Percentiles rank a stretch among this genome's conserved stretches.
These are phyloP conservation scores for Phaffomyces thermotolerans DNA, from an alignment of 805 yeast species.

Conservation along the genomic window DNA sequence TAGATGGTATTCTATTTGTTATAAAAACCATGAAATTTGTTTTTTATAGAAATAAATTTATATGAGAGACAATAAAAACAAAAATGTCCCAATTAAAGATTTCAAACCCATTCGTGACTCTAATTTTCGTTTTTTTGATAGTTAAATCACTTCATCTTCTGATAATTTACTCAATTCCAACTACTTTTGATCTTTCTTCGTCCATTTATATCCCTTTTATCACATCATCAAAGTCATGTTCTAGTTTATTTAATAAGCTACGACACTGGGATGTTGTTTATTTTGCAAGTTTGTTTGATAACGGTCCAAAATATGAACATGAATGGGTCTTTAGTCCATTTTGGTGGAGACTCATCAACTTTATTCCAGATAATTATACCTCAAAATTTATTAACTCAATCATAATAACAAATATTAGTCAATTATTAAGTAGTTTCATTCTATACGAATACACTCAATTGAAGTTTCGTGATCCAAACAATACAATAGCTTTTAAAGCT, in stretches of 20 bases:
- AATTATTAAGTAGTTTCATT: constrained; percentile 40
- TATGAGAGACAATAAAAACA: no score
- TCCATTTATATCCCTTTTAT: not conserved
- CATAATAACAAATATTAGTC: constrained; percentile 43
- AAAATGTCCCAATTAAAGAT: not conserved
- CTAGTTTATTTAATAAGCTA: constrained; percentile 33
- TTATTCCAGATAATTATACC: constrained; percentile 6
- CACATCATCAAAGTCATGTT: not conserved
- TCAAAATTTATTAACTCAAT: constrained; percentile 40
- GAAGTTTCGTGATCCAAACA: constrained; percentile 22
- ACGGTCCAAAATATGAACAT: constrained; percentile 62
- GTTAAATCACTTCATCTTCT: constrained; percentile 1
- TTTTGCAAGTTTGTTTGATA: constrained; percentile 49
- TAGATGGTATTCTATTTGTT: no score
- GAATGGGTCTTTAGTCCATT: constrained; percentile 82
- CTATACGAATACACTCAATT: constrained; percentile 41
- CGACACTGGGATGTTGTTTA: constrained; percentile 85
- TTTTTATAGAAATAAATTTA: no score
- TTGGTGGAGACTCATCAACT: constrained; percentile 53
- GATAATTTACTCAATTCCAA: not conserved
- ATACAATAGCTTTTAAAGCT: constrained; percentile 27
- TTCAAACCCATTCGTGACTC: not conserved
- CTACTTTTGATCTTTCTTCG: constrained; percentile 7
- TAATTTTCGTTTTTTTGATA: not conserved
- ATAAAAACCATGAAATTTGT: no score